phyloP scores from a whole-genome alignment of 2,329 filamentous ascomycete genomes.

The Hypoxylon sp. region DNA sequence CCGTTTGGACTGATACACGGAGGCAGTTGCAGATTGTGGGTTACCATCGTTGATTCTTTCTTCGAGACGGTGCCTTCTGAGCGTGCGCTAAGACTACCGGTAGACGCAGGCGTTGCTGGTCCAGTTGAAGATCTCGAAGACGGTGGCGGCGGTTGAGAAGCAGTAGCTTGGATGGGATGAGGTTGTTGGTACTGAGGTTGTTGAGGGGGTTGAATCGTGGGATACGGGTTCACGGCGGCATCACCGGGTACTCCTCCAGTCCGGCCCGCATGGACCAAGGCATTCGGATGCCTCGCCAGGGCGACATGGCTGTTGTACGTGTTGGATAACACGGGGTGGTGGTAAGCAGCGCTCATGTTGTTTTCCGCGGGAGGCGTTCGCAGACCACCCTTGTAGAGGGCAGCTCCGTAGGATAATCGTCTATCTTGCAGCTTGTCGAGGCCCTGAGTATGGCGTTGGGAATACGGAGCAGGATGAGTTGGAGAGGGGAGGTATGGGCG shows the following conservation, averaged over 20 bases:
- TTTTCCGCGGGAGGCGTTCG: slow-evolving; percentile 67
- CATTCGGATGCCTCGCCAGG: slow-evolving; percentile 58
- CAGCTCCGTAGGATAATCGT: slow-evolving; percentile 47
- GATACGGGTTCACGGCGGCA: slow-evolving; percentile 45
- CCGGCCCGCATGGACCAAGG: slow-evolving; percentile 55
- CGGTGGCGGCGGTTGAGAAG: slow-evolving; percentile 43
- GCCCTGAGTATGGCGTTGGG: slow-evolving; percentile 40
- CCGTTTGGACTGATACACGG: slow-evolving; percentile 81
- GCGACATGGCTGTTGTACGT: slow-evolving; percentile 63
- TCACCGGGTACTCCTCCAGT: slow-evolving; percentile 56
- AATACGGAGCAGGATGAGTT: slow-evolving; percentile 41
- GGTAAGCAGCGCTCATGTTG: slow-evolving; percentile 68
- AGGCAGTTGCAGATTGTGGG: slow-evolving; percentile 78
- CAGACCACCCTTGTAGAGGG: slow-evolving; percentile 58
- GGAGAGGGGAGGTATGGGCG: slow-evolving; percentile 51
- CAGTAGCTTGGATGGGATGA: slow-evolving; percentile 32
- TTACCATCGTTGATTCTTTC: slow-evolving; percentile 64
- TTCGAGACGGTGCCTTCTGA: slow-evolving; percentile 55
- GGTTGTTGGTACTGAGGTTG: slow-evolving; percentile 46
- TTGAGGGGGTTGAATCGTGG: slow-evolving; percentile 44
- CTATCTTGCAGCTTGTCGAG: slow-evolving; percentile 45
- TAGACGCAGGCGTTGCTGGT: slow-evolving; percentile 58
- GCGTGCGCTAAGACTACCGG: slow-evolving; percentile 49
- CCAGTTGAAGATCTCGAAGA: slow-evolving; percentile 56
- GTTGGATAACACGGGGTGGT: slow-evolving; percentile 60